A percentile compares a stretch with the other conserved stretches of the same genome.
Evolutionary conservation across 179 eudicot species (phyloP).

Genomic region (Beta corolliflora): DNA sequence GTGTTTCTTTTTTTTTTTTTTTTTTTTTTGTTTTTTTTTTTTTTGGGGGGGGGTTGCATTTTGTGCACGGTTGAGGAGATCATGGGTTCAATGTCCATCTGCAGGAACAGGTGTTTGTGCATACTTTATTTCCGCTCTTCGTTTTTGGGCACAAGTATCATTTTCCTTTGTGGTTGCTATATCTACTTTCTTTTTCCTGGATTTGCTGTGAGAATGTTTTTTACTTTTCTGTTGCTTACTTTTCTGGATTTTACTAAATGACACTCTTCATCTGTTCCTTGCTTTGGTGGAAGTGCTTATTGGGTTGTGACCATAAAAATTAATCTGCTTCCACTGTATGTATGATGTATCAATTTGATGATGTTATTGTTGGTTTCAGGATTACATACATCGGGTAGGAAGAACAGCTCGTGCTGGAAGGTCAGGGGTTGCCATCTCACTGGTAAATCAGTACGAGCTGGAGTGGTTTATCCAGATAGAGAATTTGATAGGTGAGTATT

Average conservation of each 20-base stretch:
- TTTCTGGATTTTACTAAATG: too few relatives aligned
- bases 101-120: background rate
- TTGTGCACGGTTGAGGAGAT: too few relatives aligned
- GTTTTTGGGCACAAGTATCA: too few relatives aligned
- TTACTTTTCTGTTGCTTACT: background rate
- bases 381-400: constrained; percentile 94
- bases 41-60: too few relatives aligned
- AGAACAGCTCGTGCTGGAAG: constrained; percentile 99
- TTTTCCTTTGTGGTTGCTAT: too few relatives aligned
- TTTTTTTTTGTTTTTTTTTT: too few relatives aligned
- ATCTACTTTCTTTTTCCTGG: too few relatives aligned
- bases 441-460: constrained; percentile 81
- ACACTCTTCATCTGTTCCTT: background rate
- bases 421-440: constrained; percentile 79
- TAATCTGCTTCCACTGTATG: background rate
- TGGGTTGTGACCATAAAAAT: background rate
- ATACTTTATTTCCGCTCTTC: too few relatives aligned
- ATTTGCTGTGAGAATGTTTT: too few relatives aligned
- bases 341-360: background rate
- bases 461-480: constrained; percentile 80
- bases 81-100: too few relatives aligned
- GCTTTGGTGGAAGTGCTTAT: background rate
- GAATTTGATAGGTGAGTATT: constrained; percentile 64
- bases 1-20: background rate
- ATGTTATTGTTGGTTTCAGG: constrained; percentile 44